Base-by-base conservation (phyloP, 805 yeast species). In the Sungouiella thailandica region DNA sequence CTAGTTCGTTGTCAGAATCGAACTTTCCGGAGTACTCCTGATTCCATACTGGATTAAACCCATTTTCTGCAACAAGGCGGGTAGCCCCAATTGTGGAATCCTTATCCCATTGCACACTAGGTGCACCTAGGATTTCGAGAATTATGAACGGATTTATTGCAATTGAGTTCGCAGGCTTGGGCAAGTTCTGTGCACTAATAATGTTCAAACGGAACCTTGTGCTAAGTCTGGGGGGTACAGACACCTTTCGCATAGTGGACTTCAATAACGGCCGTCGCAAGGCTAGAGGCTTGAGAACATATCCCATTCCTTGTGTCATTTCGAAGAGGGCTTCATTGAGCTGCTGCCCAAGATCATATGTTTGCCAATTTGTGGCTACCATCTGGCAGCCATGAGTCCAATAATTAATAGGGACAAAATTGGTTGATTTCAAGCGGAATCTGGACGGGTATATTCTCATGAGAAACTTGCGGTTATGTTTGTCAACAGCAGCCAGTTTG, bases 361-460 rank as follows among this genome's bases (percentile, higher is more conserved):
- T 81, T 57, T 90, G 98, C 97, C 97, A 90, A 53, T 90, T 93
- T 0, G 96, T 80, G 0, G 98, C 97, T 4, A 85, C 97, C 87
- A 93, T 76, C 52, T 93, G 98, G 8, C 74, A 81, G 1, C 99
- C 99, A 29, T 72, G 64, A 31, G 69, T 68, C 98, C 99, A 93
- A 50, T 76, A 87, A 1, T 58, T 56, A 2, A 85, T 58, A 0
- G 98, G 97, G 28, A 72, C 73, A 52, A 86, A 89, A 50, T 93
- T 93, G 3, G 84, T 70, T 1, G 96, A 87, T 33, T 69, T 80
- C 42, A 84, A 70, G 25, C 97, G 62, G 36, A 79, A 72, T 6
- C 78, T 79, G 1, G 94, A 80, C 0, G 99, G 99, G 52, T 93
- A 93, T 0, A 88, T 75, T 32, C 99, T 68, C 82, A 86, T 80